phyloP scores from a whole-genome alignment of 352 stramenopile species.

The Globisporangium sylvaticum region DNA sequence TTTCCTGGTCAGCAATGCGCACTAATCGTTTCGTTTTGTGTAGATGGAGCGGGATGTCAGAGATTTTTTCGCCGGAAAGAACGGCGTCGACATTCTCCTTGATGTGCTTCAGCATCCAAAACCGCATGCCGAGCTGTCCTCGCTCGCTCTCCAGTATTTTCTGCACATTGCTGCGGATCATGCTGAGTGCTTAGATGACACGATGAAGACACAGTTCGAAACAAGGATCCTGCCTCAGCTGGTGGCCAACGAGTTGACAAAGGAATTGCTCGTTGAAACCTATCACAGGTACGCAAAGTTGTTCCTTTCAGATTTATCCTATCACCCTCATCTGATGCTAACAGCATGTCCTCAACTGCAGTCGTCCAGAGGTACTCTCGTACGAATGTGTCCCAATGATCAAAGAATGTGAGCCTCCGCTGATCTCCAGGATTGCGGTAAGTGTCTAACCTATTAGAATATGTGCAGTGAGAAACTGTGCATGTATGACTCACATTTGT shows the following conservation, averaged over 20 bases:
- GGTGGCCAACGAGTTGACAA: constrained; percentile 54
- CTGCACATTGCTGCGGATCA: constrained; percentile 71
- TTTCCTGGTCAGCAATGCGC: background rate
- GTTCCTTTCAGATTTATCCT: background rate
- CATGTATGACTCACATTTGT: background rate
- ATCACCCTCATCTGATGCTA: background rate
- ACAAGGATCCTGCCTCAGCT: constrained; percentile 54
- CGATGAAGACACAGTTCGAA: constrained; percentile 40
- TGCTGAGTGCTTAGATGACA: constrained; percentile 29
- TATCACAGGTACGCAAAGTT: constrained; percentile 41
- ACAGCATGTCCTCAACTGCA: constrained; percentile 12
- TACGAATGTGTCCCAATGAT: constrained; percentile 44
- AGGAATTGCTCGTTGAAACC: constrained; percentile 73
- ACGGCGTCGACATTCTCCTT: constrained; percentile 59
- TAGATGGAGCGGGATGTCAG: constrained; percentile 63
- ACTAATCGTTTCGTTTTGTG: constrained; percentile 2
- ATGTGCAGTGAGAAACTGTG: background rate
- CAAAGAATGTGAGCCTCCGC: constrained; percentile 32
- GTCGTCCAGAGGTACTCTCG: constrained; percentile 47
- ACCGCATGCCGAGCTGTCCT: constrained; percentile 59
- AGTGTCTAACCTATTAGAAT: background rate
- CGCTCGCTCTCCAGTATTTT: constrained; percentile 79
- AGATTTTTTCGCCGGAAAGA: constrained; percentile 40
- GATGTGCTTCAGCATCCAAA: constrained; percentile 67
- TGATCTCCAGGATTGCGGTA: constrained; percentile 77